phyloP scores from a whole-genome alignment of 2,329 filamentous ascomycete species.

The Epichloe bromicola region DNA sequence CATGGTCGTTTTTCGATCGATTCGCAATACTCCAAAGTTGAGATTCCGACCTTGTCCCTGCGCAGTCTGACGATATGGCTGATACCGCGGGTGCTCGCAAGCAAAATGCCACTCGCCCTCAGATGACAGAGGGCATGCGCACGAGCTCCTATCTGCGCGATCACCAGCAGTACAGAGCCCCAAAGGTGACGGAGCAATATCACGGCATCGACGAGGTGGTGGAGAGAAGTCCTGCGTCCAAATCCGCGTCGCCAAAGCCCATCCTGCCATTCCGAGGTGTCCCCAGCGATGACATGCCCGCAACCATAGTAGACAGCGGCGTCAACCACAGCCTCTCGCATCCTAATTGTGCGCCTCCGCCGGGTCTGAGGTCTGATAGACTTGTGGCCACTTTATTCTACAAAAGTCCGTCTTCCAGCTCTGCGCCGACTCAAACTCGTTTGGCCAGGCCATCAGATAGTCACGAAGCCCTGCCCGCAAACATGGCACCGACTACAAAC shows the following conservation, averaged over 20 bases:
- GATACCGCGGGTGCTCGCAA: conserved; percentile 18
- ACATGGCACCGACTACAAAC: conserved; percentile 46
- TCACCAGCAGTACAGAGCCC: conserved; percentile 50
- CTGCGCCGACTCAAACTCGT: conserved; percentile 15
- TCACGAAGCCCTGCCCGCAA: conserved; percentile 29
- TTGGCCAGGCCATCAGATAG: conserved; percentile 15
- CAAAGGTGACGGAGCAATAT: conserved; percentile 38
- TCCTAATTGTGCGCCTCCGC: conserved; percentile 44
- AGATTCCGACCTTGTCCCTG: background rate
- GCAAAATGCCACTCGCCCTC: conserved; percentile 28
- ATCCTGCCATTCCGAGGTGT: conserved; percentile 45
- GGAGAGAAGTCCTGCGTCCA: conserved; percentile 34
- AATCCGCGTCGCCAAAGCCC: conserved; percentile 25
- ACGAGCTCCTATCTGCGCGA: conserved; percentile 50
- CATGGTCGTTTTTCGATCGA: too few species aligned
- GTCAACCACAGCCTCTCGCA: conserved; percentile 50
- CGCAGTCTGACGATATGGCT: conserved; percentile 17
- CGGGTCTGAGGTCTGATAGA: conserved; percentile 34
- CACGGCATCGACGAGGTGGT: conserved; percentile 54
- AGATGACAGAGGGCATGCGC: conserved; percentile 33
- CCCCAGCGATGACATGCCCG: conserved; percentile 44
- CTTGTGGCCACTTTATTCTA: conserved; percentile 54
- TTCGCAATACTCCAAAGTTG: too few species aligned
- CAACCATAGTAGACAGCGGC: conserved; percentile 48
- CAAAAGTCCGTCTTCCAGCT: conserved; percentile 25